Base-by-base conservation (phyloP, 140 eudicot species). In the Cichorium intybus region DNA sequence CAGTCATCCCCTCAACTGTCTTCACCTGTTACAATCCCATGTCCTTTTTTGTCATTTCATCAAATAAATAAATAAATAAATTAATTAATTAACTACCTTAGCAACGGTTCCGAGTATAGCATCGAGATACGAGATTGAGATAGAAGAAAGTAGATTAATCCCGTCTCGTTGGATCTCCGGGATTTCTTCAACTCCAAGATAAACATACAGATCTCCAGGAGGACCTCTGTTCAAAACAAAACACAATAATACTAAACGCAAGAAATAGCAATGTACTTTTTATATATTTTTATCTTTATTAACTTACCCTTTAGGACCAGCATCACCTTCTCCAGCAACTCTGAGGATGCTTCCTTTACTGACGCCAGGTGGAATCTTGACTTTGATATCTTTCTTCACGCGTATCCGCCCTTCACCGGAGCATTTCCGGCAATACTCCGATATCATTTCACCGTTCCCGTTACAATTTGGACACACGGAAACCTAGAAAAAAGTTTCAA, bases 241-340 rank as follows among this genome's bases (percentile, higher is more conserved):
- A 15, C 15, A 63, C 3, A 33, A 24, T 18, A 7, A 35, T 24
- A 10, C 15, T 18, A 54, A 24, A 54, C 24, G 60, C 31, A n/a
- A n/a, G n/a, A n/a, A n/a, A n/a, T n/a, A n/a, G n/a, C n/a, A n/a
- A n/a, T n/a, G n/a, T n/a, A n/a, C n/a, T n/a, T n/a, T n/a, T n/a
- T n/a, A n/a, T n/a, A n/a, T n/a, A n/a, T n/a, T n/a, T n/a, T n/a
- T n/a, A n/a, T n/a, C n/a, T n/a, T n/a, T n/a, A n/a, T n/a, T n/a
- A n/a, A n/a, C n/a, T n/a, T 91, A 87, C 98, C 96, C 98, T 75
- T 82, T 93, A 59, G 93, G 94, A 62, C 97, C 99, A 24, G 97
- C 95, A 88, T 93, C 99, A 74, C 99, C 97, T 81, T 93, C 99
- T 62, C 97, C 95, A 27, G 95, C 75, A 59, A 93, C 99, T 77